Percentiles rank a stretch among this genome's conserved stretches.
Conservation (phyloP, 176 grass and related monocot genomes). For the Paspalum notatum region DNA sequence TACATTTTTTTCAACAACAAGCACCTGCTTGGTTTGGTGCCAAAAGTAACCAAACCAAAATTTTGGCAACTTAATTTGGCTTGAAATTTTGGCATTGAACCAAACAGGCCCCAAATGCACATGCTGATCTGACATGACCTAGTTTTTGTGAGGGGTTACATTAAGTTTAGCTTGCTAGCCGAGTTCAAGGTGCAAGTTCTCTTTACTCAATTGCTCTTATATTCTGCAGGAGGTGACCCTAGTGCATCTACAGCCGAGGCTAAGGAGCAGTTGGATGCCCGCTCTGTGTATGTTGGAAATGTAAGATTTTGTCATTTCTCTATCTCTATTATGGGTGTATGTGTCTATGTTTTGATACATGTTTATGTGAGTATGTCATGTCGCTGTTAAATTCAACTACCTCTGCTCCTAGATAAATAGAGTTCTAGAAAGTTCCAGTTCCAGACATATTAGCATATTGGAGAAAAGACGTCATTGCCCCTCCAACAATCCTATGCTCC, state of each 20-base stretch:
- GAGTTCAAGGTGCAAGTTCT: slow-evolving; percentile 5
- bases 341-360: not conserved
- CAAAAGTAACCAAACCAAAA: too few species aligned
- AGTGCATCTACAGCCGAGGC: slow-evolving; percentile 54
- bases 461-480: too few species aligned
- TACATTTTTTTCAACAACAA: too few species aligned
- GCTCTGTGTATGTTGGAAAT: slow-evolving; percentile 83
- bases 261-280: slow-evolving; percentile 66
- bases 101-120: too few species aligned
- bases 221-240: slow-evolving; percentile 57
- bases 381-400: not conserved
- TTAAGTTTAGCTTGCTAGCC: not conserved
- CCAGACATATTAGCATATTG: too few species aligned
- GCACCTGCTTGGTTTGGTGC: too few species aligned
- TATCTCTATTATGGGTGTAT: not conserved
- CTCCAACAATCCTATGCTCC: too few species aligned
- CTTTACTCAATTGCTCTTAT: slow-evolving; percentile 1
- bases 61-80: too few species aligned
- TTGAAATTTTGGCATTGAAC: too few species aligned
- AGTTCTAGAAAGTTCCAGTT: too few species aligned
- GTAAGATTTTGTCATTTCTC: slow-evolving; percentile 47
- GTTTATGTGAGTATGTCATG: not conserved
- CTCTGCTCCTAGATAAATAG: too few species aligned
- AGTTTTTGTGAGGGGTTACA: not conserved
- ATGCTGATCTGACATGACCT: not conserved